Conservation (phyloP, 768 basidiomycete genomes). For the Leccinum subgranulosum region DNA sequence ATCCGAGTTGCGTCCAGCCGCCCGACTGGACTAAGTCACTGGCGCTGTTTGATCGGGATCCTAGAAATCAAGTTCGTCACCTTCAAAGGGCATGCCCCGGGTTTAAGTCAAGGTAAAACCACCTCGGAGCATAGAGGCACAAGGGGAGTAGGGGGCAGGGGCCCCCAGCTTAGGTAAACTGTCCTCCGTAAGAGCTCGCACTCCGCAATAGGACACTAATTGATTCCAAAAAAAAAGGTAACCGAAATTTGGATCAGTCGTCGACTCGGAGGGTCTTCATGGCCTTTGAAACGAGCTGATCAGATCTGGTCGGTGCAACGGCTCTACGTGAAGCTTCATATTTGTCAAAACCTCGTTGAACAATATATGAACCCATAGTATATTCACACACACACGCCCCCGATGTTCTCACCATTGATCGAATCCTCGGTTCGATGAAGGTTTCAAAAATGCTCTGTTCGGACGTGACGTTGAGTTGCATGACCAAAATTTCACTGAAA, state of each 20-base stretch:
- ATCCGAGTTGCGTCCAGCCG: no score
- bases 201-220: no score
- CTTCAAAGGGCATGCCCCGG: no score
- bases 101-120: not conserved
- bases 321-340: not conserved
- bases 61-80: no score
- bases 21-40: no score
- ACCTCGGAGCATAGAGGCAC: no score
- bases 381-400: not conserved
- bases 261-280: not conserved
- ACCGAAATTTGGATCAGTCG: not conserved
- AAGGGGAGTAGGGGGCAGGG: no score
- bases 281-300: not conserved
- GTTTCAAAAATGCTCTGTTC: not conserved
- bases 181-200: no score
- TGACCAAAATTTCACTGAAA: not conserved
- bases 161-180: no score
- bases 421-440: not conserved
- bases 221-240: no score
- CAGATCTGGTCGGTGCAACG: not conserved
- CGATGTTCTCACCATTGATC: not conserved
- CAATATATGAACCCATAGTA: not conserved
- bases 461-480: not conserved
- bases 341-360: not conserved
- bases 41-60: no score